These are phyloP conservation scores for Debaryomyces subglobosus DNA, from an alignment of 1,139 yeast genomes.

Conservation along the genomic window DNA sequence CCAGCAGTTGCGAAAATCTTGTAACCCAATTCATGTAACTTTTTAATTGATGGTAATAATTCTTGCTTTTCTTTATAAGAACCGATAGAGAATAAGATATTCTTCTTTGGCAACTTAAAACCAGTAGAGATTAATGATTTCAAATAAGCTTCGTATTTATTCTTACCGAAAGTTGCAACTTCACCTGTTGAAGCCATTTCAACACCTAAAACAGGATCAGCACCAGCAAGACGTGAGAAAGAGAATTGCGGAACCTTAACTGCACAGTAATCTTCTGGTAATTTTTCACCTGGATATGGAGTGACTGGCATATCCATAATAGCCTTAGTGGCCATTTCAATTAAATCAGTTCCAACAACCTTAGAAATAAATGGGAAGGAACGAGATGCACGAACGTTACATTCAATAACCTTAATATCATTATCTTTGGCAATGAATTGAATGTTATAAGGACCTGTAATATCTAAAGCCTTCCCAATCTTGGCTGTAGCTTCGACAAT, in stretches of 20 bases:
- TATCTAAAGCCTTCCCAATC: conserved; percentile 92
- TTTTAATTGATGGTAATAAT: conserved; percentile 83
- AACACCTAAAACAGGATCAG: conserved; percentile 97
- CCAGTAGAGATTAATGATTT: conserved; percentile 93
- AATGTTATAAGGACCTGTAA: conserved; percentile 97
- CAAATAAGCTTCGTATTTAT: conserved; percentile 96
- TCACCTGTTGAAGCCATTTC: conserved; percentile 99
- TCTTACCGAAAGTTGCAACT: conserved; percentile 95
- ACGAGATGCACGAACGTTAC: conserved; percentile 98
- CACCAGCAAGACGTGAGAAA: conserved; percentile 96
- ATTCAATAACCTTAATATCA: conserved; percentile 93
- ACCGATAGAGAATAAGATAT: conserved; percentile 91
- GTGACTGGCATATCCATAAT: conserved; percentile 85
- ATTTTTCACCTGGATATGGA: conserved; percentile 86
- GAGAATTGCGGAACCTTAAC: conserved; percentile 98
- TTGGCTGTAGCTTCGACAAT: conserved; percentile 95
- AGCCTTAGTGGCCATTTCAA: conserved; percentile 97
- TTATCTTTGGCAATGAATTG: conserved; percentile 93
- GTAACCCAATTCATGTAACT: conserved; percentile 82
- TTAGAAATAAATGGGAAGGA: conserved; percentile 98
- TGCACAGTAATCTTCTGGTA: conserved; percentile 95
- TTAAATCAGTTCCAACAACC: conserved; percentile 95
- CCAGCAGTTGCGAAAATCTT: conserved; percentile 97
- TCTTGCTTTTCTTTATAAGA: conserved; percentile 97
- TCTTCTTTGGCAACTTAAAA: conserved; percentile 92